Conservation (phyloP, 106 monocot species). For the Dendrobium catenatum region DNA sequence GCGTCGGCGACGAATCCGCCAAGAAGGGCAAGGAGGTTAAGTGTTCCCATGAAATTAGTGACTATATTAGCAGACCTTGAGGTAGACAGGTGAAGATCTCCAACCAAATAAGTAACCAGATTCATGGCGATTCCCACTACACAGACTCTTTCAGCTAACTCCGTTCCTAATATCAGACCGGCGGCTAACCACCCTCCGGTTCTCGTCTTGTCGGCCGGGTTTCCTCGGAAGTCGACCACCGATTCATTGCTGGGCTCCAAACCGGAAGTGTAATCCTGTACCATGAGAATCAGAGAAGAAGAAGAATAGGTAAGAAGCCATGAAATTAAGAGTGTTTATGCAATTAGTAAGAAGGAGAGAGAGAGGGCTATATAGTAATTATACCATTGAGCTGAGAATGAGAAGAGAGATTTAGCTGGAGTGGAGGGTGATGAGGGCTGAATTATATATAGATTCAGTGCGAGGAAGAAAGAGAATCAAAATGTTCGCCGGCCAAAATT, state of each 20-base stretch:
- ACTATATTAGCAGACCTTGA: constrained; percentile 66
- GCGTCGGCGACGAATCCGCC: constrained; percentile 78
- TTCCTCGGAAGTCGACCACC: constrained; percentile 41
- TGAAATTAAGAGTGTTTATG: too few species aligned
- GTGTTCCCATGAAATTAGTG: constrained; percentile 85
- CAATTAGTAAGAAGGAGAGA: neutral
- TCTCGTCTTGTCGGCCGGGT: constrained; percentile 50
- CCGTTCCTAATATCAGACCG: constrained; percentile 59
- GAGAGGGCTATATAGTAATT: neutral
- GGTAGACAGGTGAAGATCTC: constrained; percentile 56
- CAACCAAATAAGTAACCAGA: constrained; percentile 71
- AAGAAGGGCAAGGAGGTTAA: constrained; percentile 60
- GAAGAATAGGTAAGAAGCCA: neutral
- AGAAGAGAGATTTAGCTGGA: neutral
- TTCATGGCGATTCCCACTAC: constrained; percentile 82
- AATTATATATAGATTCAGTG: neutral
- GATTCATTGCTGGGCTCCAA: neutral
- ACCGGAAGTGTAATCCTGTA: neutral
- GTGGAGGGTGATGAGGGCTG: neutral
- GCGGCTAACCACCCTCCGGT: constrained; percentile 85
- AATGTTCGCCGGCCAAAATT: neutral
- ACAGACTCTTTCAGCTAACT: constrained; percentile 67
- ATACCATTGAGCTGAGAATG: neutral
- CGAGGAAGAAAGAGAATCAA: neutral
- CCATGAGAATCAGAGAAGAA: neutral